Conservation (phyloP, 2,329 filamentous ascomycete genomes). For the Geosmithia putterillii region DNA sequence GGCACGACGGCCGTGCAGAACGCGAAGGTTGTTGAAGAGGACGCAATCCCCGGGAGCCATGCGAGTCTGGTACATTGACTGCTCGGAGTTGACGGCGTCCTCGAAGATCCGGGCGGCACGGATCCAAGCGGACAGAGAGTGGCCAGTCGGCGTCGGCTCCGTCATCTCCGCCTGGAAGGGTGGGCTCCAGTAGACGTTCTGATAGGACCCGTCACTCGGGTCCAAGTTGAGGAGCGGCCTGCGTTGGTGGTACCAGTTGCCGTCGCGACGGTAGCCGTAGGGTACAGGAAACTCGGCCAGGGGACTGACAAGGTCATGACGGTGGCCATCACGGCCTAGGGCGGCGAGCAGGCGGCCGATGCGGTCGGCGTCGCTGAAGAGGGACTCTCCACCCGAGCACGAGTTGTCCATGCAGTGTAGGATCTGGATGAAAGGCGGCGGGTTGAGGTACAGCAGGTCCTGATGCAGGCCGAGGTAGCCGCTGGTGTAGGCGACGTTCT, state of each 20-base stretch:
- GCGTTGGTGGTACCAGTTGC: constrained; percentile 46
- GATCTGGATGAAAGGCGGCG: constrained; percentile 72
- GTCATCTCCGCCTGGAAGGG: constrained; percentile 54
- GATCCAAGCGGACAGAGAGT: constrained; percentile 30
- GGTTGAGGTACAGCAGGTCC: constrained; percentile 77
- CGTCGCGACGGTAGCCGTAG: constrained; percentile 59
- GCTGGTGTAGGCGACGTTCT: constrained; percentile 86
- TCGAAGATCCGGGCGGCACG: constrained; percentile 43
- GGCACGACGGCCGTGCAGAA: constrained; percentile 70
- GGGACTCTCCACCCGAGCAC: constrained; percentile 66
- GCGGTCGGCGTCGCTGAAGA: constrained; percentile 68
- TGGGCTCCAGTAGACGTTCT: constrained; percentile 40
- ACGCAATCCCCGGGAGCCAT: constrained; percentile 76
- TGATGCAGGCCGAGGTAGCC: constrained; percentile 79
- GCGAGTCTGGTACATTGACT: constrained; percentile 56
- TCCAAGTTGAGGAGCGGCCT: constrained; percentile 38
- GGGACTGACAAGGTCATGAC: constrained; percentile 12
- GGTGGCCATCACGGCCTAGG: constrained; percentile 2
- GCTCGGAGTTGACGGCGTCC: constrained; percentile 38
- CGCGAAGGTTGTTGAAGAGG: constrained; percentile 78
- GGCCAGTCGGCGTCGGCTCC: constrained; percentile 8
- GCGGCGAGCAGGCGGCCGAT: constrained; percentile 33
- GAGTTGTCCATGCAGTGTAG: constrained; percentile 82
- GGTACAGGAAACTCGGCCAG: constrained; percentile 35
- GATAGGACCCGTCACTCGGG: not conserved